Conservation (phyloP, 768 basidiomycete genomes). For the Dacryopinax spathularia region DNA sequence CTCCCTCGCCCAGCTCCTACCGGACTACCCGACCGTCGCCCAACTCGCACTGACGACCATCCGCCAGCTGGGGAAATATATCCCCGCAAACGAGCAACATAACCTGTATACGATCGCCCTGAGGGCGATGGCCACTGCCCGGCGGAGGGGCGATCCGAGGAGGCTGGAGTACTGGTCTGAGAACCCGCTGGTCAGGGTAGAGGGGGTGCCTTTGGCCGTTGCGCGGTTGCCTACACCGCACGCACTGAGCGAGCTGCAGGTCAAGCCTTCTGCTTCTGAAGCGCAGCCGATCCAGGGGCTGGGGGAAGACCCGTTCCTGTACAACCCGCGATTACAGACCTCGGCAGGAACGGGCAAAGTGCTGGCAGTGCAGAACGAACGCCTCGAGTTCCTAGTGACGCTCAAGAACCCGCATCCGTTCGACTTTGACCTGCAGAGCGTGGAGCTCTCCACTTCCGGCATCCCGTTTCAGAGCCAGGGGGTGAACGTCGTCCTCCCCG, state of each 20-base stretch:
- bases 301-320: slow-evolving; percentile 69
- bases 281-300: slow-evolving; percentile 31
- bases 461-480: slow-evolving; percentile 54
- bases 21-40: slow-evolving; percentile 74
- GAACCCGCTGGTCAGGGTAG: slow-evolving; percentile 61
- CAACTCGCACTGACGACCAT: slow-evolving; percentile 83
- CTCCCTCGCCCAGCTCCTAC: slow-evolving; percentile 53
- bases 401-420: slow-evolving; percentile 89
- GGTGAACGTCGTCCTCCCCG: slow-evolving; percentile 51
- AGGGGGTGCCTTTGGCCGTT: slow-evolving; percentile 58
- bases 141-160: slow-evolving; percentile 59
- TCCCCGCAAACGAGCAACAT: slow-evolving; percentile 64
- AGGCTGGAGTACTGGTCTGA: slow-evolving; percentile 79
- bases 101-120: slow-evolving; percentile 59
- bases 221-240: slow-evolving; percentile 64
- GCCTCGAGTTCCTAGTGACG: slow-evolving; percentile 64
- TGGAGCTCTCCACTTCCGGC: slow-evolving; percentile 69
- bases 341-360: slow-evolving; percentile 41
- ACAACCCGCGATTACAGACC: slow-evolving; percentile 63
- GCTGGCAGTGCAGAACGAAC: slow-evolving; percentile 68
- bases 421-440: slow-evolving; percentile 70
- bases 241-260: slow-evolving; percentile 25
- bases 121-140: slow-evolving; percentile 57
- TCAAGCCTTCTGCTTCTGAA: slow-evolving; percentile 4
- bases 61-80: slow-evolving; percentile 50